These are phyloP conservation scores for Arctium lappa DNA, from an alignment of 129 eudicot species.

Conservation along the genomic window DNA sequence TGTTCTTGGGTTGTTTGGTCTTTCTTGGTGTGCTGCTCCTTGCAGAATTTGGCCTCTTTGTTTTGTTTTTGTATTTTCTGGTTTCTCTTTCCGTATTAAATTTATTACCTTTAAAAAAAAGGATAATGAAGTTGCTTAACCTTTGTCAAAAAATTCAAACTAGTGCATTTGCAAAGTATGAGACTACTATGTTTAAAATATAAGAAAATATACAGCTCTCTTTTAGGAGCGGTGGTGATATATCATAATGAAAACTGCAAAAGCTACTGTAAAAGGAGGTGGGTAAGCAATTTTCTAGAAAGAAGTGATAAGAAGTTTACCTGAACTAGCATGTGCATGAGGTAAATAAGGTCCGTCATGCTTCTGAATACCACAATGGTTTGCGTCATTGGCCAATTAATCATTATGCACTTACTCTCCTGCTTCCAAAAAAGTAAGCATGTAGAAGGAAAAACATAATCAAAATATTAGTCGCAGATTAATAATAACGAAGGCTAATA, in stretches of 20 bases:
- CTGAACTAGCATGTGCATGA: constrained; percentile 84
- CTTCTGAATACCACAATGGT: constrained; percentile 63
- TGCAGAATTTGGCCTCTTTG: too few relatives aligned
- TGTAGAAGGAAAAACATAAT: not conserved
- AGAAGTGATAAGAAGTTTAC: constrained; percentile 24
- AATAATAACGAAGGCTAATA: not conserved
- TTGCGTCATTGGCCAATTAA: constrained; percentile 59
- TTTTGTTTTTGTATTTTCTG: too few relatives aligned
- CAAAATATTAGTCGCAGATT: not conserved
- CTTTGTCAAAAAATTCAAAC: not conserved
- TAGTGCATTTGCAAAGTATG: not conserved
- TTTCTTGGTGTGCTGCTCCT: too few relatives aligned
- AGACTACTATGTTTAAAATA: not conserved
- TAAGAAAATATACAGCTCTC: not conserved
- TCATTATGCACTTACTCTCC: constrained; percentile 62
- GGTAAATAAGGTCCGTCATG: constrained; percentile 68
- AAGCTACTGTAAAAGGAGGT: not conserved
- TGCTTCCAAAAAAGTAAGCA: constrained; percentile 29
- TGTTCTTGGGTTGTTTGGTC: too few relatives aligned
- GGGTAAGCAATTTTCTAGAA: not conserved
- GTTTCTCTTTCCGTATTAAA: too few relatives aligned
- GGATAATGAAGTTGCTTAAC: not conserved
- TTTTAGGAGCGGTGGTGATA: not conserved
- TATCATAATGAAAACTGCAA: not conserved
- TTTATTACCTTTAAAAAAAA: too few relatives aligned